Base-by-base conservation (phyloP, 2,329 filamentous ascomycete genomes). In the Exophiala sideris region DNA sequence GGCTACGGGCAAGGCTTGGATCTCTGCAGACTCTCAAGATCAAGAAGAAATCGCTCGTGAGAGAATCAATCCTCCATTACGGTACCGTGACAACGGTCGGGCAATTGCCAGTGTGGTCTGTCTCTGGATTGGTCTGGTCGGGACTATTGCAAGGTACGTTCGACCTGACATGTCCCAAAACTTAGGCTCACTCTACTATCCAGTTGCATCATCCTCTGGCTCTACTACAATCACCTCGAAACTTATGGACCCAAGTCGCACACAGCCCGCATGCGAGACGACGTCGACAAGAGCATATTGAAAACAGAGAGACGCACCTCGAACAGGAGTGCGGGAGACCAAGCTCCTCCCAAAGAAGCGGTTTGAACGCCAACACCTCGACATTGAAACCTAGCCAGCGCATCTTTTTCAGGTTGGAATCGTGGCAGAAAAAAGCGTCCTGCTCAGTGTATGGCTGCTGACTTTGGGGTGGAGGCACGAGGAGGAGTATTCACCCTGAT, bases 71-170 rank as follows among this genome's bases (percentile, higher is more conserved):
- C 66, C 56, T 60, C 71, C 63, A 36, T 48, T 61, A 57, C 75
- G 63, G 59, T 83, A 83, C 60, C 67, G 73, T 16, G 65, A 77
- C 14, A 82, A 81, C 52, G 72, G 72, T 1, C 68, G 77, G 8
- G 77, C 75, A 7, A 64, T 83, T 50, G 77, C 78, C 1, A 75
- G 76, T 36, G 73, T 77, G 3, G 77, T 81, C 0, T 75, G 82
- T 18, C 61, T 78, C 12, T 83, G 80, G 80, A 68, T 75, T 0
- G 80, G 79, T 0, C 73, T 75, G 62, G 53, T 79, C 1, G 72
- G 70, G 12, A 77, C 78, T 0, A 70, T 79, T 51, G 71, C 72
- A 44, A 60, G 57, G 61, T 63, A 51, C 54, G 59, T 45, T 12
- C 8, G n/a, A 14, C 21, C 11, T 21, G 16, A 7, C n/a, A 10